Evolutionary conservation across 371 early-diverging fungal species (phyloP).

Genomic region (Mucor mucedo): DNA sequence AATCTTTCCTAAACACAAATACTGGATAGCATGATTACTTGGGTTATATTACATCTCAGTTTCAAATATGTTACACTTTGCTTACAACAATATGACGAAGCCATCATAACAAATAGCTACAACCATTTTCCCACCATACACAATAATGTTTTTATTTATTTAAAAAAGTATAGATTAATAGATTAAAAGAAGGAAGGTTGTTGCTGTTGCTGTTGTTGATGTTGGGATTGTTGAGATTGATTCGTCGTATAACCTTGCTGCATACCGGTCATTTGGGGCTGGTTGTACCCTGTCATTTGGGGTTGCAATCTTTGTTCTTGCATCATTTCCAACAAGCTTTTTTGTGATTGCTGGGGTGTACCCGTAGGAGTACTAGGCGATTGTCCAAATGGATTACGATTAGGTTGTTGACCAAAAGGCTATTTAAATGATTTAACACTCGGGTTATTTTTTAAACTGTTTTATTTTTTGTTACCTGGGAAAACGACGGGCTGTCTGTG

Average conservation of each 20-base stretch:
- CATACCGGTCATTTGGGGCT: constrained; percentile 8
- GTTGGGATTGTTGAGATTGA: constrained; percentile 5
- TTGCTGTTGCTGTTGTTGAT: constrained; percentile 1
- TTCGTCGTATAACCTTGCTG: constrained; percentile 1
- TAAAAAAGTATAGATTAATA: constrained; percentile 2
- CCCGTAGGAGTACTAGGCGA: constrained; percentile 9
- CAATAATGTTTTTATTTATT: constrained; percentile 1
- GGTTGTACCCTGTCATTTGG: constrained; percentile 18
- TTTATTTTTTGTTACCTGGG: constrained; percentile 21
- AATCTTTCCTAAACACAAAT: too few species aligned
- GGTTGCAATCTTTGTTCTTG: constrained; percentile 39
- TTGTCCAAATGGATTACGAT: constrained; percentile 46
- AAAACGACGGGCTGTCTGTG: constrained; percentile 18
- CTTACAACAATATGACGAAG: not conserved
- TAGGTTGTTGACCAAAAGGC: constrained; percentile 41
- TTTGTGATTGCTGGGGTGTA: constrained; percentile 23
- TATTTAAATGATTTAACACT: constrained; percentile 1
- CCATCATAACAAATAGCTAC: constrained; percentile 1
- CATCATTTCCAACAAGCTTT: constrained; percentile 43
- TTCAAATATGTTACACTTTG: constrained; percentile 11
- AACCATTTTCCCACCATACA: not conserved
- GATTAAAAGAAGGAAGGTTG: constrained; percentile 3
- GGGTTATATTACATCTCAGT: constrained; percentile 6
- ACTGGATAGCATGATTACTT: too few species aligned
- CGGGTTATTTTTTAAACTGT: constrained; percentile 1